Percentiles rank a stretch among this genome's conserved stretches.
These are phyloP conservation scores for Pezicula neosporulosa DNA, from an alignment of 2,329 filamentous ascomycete genomes.

Conservation along the genomic window DNA sequence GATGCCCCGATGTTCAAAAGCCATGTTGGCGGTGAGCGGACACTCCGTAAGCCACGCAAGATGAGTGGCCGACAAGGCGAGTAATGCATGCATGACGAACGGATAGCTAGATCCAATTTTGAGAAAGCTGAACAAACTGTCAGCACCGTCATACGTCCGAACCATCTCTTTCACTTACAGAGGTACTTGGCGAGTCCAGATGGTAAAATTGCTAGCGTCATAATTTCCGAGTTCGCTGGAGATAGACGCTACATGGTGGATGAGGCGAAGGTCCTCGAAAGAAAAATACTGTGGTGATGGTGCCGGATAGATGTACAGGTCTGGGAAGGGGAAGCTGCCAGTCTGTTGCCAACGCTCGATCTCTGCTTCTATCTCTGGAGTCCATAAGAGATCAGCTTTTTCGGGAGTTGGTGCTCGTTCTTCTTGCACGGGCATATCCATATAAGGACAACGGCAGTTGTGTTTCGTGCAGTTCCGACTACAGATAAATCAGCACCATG, in stretches of 20 bases:
- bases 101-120: slow-evolving; percentile 75
- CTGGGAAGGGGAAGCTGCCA: slow-evolving; percentile 80
- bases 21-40: slow-evolving; percentile 79
- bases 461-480: slow-evolving; percentile 99
- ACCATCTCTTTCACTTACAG: slow-evolving; percentile 59
- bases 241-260: slow-evolving; percentile 85
- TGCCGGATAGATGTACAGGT: slow-evolving; percentile 72
- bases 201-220: slow-evolving; percentile 77
- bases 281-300: slow-evolving; percentile 71
- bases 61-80: slow-evolving; percentile 93
- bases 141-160: slow-evolving; percentile 14
- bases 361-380: slow-evolving; percentile 75
- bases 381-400: slow-evolving; percentile 76
- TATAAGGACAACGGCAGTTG: slow-evolving; percentile 97
- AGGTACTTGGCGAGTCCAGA: slow-evolving; percentile 91
- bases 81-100: slow-evolving; percentile 91
- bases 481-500: slow-evolving; percentile 20
- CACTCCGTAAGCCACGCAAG: slow-evolving; percentile 87
- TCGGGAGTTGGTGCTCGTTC: slow-evolving; percentile 57
- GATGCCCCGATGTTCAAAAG: slow-evolving; percentile 82
- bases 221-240: slow-evolving; percentile 77
- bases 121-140: slow-evolving; percentile 59
- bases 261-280: slow-evolving; percentile 77
- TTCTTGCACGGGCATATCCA: slow-evolving; percentile 74
- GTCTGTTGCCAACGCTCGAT: slow-evolving; percentile 82